Conservation (phyloP, 2,329 filamentous ascomycete species). For the Phialophora chinensis region DNA sequence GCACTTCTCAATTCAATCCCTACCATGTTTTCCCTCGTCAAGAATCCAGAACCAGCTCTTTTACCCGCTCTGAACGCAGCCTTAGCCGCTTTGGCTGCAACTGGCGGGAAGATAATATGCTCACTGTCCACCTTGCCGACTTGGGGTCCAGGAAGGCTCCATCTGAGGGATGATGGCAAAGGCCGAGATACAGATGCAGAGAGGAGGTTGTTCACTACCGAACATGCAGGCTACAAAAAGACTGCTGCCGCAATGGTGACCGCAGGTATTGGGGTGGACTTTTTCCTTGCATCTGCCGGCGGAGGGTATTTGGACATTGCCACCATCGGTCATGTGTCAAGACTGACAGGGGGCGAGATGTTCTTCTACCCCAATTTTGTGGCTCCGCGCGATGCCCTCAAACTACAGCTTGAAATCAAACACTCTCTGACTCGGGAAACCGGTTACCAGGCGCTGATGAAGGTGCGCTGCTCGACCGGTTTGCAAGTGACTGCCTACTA, state of each 20-base stretch:
- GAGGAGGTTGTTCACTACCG: slow-evolving; percentile 88
- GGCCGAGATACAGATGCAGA: slow-evolving; percentile 85
- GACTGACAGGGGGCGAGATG: slow-evolving; percentile 89
- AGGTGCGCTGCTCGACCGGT: slow-evolving; percentile 96
- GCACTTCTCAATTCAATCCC: slow-evolving; percentile 85
- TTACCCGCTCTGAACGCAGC: slow-evolving; percentile 84
- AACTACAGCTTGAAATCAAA: slow-evolving; percentile 81
- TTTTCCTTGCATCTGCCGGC: slow-evolving; percentile 90
- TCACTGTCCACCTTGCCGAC: slow-evolving; percentile 87
- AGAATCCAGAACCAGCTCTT: slow-evolving; percentile 88
- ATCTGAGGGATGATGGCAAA: slow-evolving; percentile 86
- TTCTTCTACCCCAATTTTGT: slow-evolving; percentile 99
- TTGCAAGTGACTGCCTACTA: slow-evolving; percentile 93
- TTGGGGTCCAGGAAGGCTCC: slow-evolving; percentile 84
- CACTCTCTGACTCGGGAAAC: slow-evolving; percentile 89
- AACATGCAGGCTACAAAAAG: slow-evolving; percentile 87
- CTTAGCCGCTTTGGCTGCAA: slow-evolving; percentile 79
- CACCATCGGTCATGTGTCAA: slow-evolving; percentile 85
- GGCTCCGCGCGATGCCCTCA: slow-evolving; percentile 80
- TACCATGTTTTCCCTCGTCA: slow-evolving; percentile 82
- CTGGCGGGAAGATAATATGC: slow-evolving; percentile 90
- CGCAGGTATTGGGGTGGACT: slow-evolving; percentile 84
- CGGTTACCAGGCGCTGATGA: slow-evolving; percentile 95
- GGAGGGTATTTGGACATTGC: slow-evolving; percentile 93
- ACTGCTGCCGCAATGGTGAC: slow-evolving; percentile 85